phyloP scores from a whole-genome alignment of 2,329 filamentous ascomycete species.

The Stagonosporopsis cucurbitacearum region DNA sequence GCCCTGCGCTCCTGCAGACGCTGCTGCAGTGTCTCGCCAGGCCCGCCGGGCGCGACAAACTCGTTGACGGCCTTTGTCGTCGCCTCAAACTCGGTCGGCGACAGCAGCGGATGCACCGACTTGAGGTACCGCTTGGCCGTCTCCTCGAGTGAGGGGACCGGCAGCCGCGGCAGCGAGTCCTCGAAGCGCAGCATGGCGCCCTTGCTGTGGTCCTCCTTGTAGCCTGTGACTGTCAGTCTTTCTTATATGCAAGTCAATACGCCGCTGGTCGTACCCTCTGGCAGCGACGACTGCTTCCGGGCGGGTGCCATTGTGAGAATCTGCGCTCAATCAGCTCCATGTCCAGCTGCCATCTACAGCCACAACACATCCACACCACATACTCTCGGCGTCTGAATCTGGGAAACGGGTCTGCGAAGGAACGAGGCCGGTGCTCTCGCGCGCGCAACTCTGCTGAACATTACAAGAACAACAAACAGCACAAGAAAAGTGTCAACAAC shows the following conservation, averaged over 20 bases:
- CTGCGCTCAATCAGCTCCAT: constrained; percentile 28
- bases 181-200: constrained; percentile 84
- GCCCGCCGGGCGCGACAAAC: constrained; percentile 85
- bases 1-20: constrained; percentile 80
- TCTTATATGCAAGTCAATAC: no score
- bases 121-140: constrained; percentile 82
- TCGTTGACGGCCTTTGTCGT: constrained; percentile 86
- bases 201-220: constrained; percentile 79
- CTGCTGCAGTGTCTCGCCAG: constrained; percentile 84
- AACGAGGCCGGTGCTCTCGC: constrained; percentile 48
- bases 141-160: constrained; percentile 82
- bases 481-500: no score
- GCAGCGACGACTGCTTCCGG: constrained; percentile 55
- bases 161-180: constrained; percentile 80
- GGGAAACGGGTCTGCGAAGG: constrained; percentile 42
- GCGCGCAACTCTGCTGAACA: constrained; percentile 51
- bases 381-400: constrained; percentile 43
- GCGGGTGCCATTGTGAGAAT: constrained; percentile 46
- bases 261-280: constrained; percentile 45
- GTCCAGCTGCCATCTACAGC: background rate
- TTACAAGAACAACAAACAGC: no score
- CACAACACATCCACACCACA: constrained; percentile 1
- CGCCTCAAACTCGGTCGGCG: constrained; percentile 69
- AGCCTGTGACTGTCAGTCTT: constrained; percentile 61
- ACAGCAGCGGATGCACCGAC: constrained; percentile 76